These are phyloP conservation scores for Leishmania amazonensis DNA, from an alignment of 208 protist genomes.

Conservation along the genomic window DNA sequence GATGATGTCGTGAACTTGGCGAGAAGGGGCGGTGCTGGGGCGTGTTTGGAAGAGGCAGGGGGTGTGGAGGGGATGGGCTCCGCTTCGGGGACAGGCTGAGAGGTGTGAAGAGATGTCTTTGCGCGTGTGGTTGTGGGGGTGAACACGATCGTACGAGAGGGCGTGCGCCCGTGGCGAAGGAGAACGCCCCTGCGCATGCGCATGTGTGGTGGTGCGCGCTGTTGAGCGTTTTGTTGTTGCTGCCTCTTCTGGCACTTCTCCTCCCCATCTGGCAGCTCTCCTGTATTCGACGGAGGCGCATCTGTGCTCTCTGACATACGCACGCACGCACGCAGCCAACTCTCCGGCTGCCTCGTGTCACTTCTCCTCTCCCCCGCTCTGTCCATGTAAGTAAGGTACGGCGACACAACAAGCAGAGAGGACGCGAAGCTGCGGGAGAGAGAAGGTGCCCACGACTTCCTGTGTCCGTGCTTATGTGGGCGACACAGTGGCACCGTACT, in stretches of 20 bases:
- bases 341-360: background rate
- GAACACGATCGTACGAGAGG: background rate
- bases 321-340: no score
- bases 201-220: background rate
- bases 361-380: background rate
- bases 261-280: background rate
- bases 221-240: background rate
- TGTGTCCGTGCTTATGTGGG: background rate
- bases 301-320: background rate
- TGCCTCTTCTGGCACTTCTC: background rate
- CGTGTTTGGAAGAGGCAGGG: background rate
- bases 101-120: background rate
- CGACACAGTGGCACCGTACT: background rate
- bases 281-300: background rate
- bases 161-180: background rate
- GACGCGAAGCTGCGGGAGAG: background rate
- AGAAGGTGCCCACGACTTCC: background rate
- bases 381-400: background rate
- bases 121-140: background rate
- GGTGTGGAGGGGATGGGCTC: background rate
- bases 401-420: background rate
- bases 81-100: background rate
- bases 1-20: background rate
- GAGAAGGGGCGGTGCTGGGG: background rate
- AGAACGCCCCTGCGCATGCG: background rate